Evolutionary conservation across 2,329 filamentous ascomycete genomes (phyloP).

Genomic region (Capronia epimyces): DNA sequence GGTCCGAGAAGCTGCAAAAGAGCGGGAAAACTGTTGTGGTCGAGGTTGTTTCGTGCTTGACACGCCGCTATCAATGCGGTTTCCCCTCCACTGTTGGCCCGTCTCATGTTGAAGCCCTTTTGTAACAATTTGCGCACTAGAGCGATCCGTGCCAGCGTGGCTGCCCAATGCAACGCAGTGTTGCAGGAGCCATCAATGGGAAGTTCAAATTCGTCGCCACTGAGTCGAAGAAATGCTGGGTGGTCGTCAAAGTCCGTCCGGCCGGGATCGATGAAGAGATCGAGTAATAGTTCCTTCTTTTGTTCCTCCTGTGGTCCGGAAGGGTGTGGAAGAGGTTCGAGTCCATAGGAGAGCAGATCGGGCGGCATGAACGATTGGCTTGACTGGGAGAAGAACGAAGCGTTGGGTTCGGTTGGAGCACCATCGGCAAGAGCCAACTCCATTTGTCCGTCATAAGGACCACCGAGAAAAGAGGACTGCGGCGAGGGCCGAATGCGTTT

Average conservation of each 20-base stretch:
- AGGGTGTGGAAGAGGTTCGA: constrained; percentile 47
- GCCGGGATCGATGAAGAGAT: constrained; percentile 70
- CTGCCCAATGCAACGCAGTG: constrained; percentile 92
- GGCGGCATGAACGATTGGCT: constrained; percentile 25
- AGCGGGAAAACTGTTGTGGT: constrained; percentile 83
- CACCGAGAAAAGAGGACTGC: constrained; percentile 37
- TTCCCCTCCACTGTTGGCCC: constrained; percentile 84
- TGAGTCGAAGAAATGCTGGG: constrained; percentile 69
- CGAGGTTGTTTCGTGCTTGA: constrained; percentile 87
- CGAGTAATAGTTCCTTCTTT: constrained; percentile 76
- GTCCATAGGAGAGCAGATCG: constrained; percentile 31
- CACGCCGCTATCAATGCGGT: constrained; percentile 91
- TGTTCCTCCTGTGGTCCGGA: constrained; percentile 62
- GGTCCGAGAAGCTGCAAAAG: constrained; percentile 81
- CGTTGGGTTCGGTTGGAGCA: constrained; percentile 44
- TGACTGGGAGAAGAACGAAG: constrained; percentile 43
- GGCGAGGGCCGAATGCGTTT: constrained; percentile 33
- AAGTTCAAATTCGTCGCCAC: constrained; percentile 77
- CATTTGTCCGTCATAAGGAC: constrained; percentile 30
- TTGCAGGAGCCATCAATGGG: constrained; percentile 81
- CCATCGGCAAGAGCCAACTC: constrained; percentile 23
- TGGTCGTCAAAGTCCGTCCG: constrained; percentile 67
- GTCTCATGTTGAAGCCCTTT: constrained; percentile 78
- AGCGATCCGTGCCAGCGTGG: constrained; percentile 79
- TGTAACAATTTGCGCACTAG: constrained; percentile 75